A percentile compares a stretch with the other conserved stretches of the same genome.
Evolutionary conservation across 192 early-diverging fungal genomes (phyloP).

Genomic region (Linnemannia exigua): DNA sequence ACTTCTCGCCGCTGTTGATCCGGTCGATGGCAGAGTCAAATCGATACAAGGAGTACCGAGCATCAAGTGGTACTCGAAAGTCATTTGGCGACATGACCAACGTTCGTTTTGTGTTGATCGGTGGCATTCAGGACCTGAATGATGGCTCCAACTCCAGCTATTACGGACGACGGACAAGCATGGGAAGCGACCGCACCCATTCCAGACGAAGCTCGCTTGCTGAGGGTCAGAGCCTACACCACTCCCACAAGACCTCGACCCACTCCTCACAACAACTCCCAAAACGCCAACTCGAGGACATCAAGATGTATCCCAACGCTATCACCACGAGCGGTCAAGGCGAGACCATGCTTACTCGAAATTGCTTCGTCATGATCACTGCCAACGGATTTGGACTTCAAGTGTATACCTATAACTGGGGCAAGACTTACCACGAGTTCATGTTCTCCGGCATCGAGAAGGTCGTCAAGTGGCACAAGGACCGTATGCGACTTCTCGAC

Average conservation of each 20-base stretch:
- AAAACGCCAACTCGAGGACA: slow-evolving; percentile 53
- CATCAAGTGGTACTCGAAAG: slow-evolving; percentile 38
- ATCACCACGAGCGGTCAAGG: slow-evolving; percentile 29
- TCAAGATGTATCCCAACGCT: slow-evolving; percentile 58
- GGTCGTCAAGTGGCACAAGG: slow-evolving; percentile 61
- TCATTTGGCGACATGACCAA: slow-evolving; percentile 54
- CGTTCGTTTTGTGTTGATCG: slow-evolving; percentile 61
- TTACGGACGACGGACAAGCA: slow-evolving; percentile 57
- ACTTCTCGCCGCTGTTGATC: slow-evolving; percentile 61
- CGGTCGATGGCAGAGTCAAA: slow-evolving; percentile 43
- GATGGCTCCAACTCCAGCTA: slow-evolving; percentile 42
- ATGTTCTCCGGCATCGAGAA: slow-evolving; percentile 59
- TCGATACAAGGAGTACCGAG: slow-evolving; percentile 57
- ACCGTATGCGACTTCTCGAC: slow-evolving; percentile 61
- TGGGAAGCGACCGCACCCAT: slow-evolving; percentile 60
- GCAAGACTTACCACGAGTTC: slow-evolving; percentile 60
- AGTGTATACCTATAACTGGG: slow-evolving; percentile 68
- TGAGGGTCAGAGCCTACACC: slow-evolving; percentile 42
- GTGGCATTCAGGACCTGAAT: slow-evolving; percentile 64
- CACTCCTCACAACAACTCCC: slow-evolving; percentile 50
- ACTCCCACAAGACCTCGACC: slow-evolving; percentile 63
- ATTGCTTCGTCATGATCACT: slow-evolving; percentile 65
- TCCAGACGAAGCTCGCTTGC: slow-evolving; percentile 53
- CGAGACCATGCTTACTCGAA: slow-evolving; percentile 37
- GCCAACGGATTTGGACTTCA: slow-evolving; percentile 58